These are phyloP conservation scores for Bullera alba DNA, from an alignment of 768 basidiomycete species.

Conservation along the genomic window DNA sequence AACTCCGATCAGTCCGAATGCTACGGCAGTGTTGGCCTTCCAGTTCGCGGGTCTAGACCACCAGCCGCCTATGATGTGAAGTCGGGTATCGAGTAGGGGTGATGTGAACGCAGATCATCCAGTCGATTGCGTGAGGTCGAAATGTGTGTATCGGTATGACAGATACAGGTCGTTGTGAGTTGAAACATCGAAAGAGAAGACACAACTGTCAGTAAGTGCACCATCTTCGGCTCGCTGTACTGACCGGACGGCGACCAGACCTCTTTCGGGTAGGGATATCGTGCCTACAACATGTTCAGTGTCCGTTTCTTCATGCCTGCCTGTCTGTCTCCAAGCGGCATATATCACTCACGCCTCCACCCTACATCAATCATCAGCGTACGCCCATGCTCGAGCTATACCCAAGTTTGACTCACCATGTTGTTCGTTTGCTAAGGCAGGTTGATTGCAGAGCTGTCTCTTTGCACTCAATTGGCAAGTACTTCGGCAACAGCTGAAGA, in stretches of 20 bases:
- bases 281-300: slow-evolving; percentile 36
- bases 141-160: too few species aligned
- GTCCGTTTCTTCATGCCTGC: neutral
- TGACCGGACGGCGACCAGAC: slow-evolving; percentile 89
- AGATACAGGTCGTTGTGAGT: too few species aligned
- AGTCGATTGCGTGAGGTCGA: too few species aligned
- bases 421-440: too few species aligned
- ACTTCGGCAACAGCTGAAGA: too few species aligned
- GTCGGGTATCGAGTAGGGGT: too few species aligned
- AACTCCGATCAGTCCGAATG: slow-evolving; percentile 61
- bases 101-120: too few species aligned
- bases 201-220: too few species aligned
- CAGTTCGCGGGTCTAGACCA: slow-evolving; percentile 88
- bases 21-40: slow-evolving; percentile 74
- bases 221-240: slow-evolving; percentile 14
- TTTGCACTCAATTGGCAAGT: too few species aligned
- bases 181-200: too few species aligned
- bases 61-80: slow-evolving; percentile 67
- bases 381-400: neutral
- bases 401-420: neutral
- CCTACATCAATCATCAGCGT: slow-evolving; percentile 3
- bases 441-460: too few species aligned
- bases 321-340: too few species aligned
- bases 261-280: slow-evolving; percentile 89
- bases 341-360: slow-evolving; percentile 7